A percentile compares a stretch with the other conserved stretches of the same genome.
Evolutionary conservation across 2,329 filamentous ascomycete species (phyloP).

Genomic region (Claviceps sp.): DNA sequence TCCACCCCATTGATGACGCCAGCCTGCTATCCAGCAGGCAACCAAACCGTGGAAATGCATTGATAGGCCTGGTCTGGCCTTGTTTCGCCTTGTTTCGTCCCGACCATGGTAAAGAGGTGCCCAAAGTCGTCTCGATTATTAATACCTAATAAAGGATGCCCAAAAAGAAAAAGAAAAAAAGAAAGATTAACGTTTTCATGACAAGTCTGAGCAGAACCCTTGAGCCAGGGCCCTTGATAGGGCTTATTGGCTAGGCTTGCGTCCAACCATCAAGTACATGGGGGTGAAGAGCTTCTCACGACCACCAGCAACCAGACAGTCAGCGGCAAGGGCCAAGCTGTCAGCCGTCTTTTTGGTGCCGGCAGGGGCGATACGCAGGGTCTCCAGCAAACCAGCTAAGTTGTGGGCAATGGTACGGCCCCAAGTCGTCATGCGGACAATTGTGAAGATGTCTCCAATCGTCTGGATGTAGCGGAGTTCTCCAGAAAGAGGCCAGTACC

Average conservation of each 20-base stretch:
- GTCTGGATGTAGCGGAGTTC: constrained; percentile 72
- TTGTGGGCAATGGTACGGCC: constrained; percentile 64
- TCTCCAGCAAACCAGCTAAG: constrained; percentile 66
- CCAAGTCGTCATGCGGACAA: constrained; percentile 78
- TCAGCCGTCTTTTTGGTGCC: constrained; percentile 95
- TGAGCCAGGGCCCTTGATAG: no score
- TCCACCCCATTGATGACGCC: constrained; percentile 1
- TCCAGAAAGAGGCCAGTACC: constrained; percentile 88
- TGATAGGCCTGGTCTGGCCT: not conserved
- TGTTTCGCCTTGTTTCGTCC: constrained; percentile 1
- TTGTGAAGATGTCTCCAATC: constrained; percentile 68
- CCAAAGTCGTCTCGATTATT: not conserved
- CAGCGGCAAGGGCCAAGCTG: constrained; percentile 67
- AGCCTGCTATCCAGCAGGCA: not conserved
- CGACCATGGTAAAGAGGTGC: not conserved
- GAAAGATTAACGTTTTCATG: not conserved
- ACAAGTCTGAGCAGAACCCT: not conserved
- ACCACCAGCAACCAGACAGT: constrained; percentile 77
- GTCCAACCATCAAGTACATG: constrained; percentile 93
- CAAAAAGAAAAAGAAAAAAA: not conserved
- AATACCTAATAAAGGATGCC: not conserved
- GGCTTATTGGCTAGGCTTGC: constrained; percentile 49
- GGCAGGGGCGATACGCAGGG: constrained; percentile 56
- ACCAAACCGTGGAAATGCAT: not conserved
- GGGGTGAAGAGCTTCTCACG: constrained; percentile 90